Evolutionary conservation across 257 asterid genomes (phyloP).

Genomic region (Apocynum venetum): DNA sequence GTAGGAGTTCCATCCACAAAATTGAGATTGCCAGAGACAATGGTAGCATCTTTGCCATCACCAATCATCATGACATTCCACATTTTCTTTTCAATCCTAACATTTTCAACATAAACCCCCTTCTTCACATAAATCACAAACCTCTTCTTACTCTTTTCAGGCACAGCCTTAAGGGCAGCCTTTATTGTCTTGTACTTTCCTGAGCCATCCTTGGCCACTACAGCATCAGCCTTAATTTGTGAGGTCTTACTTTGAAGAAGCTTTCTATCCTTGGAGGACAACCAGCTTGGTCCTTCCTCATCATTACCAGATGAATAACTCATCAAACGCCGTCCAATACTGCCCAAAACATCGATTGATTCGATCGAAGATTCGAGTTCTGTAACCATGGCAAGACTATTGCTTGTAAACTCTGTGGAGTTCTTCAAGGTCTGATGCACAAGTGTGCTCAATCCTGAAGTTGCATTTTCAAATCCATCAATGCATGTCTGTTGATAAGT

Average conservation of each 20-base stretch:
- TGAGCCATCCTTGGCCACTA: conserved; percentile 22
- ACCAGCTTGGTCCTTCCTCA: conserved; percentile 35
- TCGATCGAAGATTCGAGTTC: conserved; percentile 27
- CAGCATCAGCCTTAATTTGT: conserved; percentile 35
- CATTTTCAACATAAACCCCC: conserved; percentile 43
- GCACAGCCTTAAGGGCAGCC: conserved; percentile 43
- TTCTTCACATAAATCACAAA: conserved; percentile 42
- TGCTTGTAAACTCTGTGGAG: conserved; percentile 57
- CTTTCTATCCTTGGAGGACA: conserved; percentile 45
- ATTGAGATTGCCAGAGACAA: conserved; percentile 38
- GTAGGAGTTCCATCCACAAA: conserved; percentile 48
- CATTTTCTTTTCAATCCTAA: conserved; percentile 32
- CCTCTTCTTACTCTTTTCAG: conserved; percentile 35
- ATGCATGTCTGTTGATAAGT: conserved; percentile 73
- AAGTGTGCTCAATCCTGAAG: conserved; percentile 8
- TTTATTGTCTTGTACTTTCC: conserved; percentile 37
- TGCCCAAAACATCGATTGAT: conserved; percentile 29
- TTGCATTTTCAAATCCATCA: conserved; percentile 36
- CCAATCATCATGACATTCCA: conserved; percentile 56
- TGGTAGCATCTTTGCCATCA: conserved; percentile 39
- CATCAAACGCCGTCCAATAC: conserved; percentile 52
- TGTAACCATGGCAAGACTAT: conserved; percentile 57
- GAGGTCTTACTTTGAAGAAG: conserved; percentile 21
- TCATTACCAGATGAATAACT: conserved; percentile 6
- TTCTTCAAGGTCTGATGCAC: conserved; percentile 35